A percentile compares a stretch with the other conserved stretches of the same genome.
These are phyloP conservation scores for Ganoderma leucocontextum DNA, from an alignment of 1,284 basidiomycete species.

Conservation along the genomic window DNA sequence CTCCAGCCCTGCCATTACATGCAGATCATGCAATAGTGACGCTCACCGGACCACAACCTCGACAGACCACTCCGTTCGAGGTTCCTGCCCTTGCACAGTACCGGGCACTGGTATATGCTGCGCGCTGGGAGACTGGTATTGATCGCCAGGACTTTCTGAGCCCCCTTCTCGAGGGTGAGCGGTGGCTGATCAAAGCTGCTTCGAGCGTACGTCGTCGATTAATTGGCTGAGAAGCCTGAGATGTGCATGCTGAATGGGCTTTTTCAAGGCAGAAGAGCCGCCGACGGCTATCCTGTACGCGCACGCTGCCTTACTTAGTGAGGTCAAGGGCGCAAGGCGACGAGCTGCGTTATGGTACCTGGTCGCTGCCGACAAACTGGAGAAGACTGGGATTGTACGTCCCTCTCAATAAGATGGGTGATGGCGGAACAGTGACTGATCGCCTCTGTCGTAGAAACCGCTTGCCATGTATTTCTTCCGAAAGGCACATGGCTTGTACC, in stretches of 20 bases:
- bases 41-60: slow-evolving; percentile 31
- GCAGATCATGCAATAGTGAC: slow-evolving; percentile 63
- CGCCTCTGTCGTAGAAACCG: slow-evolving; percentile 64
- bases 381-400: slow-evolving; percentile 83
- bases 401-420: neutral
- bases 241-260: slow-evolving; percentile 31
- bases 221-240: slow-evolving; percentile 4
- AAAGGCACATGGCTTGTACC: slow-evolving; percentile 69
- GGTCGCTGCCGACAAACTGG: slow-evolving; percentile 73
- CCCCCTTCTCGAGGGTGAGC: slow-evolving; percentile 70
- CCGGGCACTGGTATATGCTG: slow-evolving; percentile 67
- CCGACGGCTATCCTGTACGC: slow-evolving; percentile 78
- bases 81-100: slow-evolving; percentile 68
- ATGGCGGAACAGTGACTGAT: neutral
- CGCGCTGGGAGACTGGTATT: slow-evolving; percentile 79
- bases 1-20: slow-evolving; percentile 64
- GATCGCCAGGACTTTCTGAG: slow-evolving; percentile 63
- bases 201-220: slow-evolving; percentile 63
- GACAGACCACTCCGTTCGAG: slow-evolving; percentile 52
- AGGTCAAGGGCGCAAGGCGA: slow-evolving; percentile 60
- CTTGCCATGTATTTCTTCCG: slow-evolving; percentile 82
- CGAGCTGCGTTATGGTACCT: slow-evolving; percentile 81
- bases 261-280: slow-evolving; percentile 76
- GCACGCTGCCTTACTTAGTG: slow-evolving; percentile 76
- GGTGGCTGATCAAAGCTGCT: slow-evolving; percentile 84